Base-by-base conservation (phyloP, 257 asterid species). In the Solanum paucissectum region DNA sequence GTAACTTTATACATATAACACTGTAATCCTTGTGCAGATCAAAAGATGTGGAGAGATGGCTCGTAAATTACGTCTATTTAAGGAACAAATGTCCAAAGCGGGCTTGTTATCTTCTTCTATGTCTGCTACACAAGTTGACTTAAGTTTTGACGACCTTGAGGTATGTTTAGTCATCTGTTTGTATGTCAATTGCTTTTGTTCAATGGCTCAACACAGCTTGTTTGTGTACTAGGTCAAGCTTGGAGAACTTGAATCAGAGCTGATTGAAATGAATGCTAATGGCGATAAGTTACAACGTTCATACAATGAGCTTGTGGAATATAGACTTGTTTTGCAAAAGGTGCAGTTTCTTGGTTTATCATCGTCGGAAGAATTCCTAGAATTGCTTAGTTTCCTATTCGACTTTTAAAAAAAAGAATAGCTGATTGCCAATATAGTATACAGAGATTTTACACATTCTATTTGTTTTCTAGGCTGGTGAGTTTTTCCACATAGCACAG, bases 41-140 rank as follows among this genome's bases (percentile, higher is more conserved):
- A 96, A 95, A 95, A 92, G 98, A 92, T 94, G 96, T 75, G 99
- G 98, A 89, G 99, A 97, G 93, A 95, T 97, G 99, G 99, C 99
- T 84, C 99, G 99, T 46, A 95, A 97, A 86, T 89, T 97, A 88
- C 94, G 99, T 79, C 94, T 96, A 90, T 95, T 97, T 76, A 95
- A 92, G 84, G 99, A 96, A 66, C 99, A 97, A 91, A 97, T 97
- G 94, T 89, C 91, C 23, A 97, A 93, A 89, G 98, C 98, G 38
- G 99, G 98, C n/a, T 76, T 95, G 91, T 87, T 91, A 34, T 92
- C 96, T 90, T 91, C 95, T 74, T 87, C 86, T 68, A 77, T 83
- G 66, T 90, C 95, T 82, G 87, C 12, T 86, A 75, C 93, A 62
- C 93, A 90, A 88, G 86, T 90, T 72, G 92, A 90, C 89, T 75